A percentile compares a stretch with the other conserved stretches of the same genome.
These are phyloP conservation scores for Oryza australiensis DNA, from an alignment of 176 grass and related monocot genomes.

Conservation along the genomic window DNA sequence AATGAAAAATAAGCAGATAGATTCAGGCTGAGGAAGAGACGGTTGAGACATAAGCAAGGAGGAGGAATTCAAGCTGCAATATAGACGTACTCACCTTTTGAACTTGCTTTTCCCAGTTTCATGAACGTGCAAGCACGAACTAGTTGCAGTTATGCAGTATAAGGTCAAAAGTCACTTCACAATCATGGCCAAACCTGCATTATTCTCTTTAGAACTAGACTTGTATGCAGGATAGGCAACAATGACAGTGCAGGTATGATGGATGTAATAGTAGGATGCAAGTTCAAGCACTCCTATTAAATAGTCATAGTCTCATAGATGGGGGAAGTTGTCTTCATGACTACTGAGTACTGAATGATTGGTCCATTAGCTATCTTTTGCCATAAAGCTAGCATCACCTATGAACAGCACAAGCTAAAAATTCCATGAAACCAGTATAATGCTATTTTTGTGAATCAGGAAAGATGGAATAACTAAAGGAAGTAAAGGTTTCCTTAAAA, in stretches of 20 bases:
- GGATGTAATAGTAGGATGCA: slow-evolving; percentile 12
- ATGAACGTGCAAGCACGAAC: not conserved
- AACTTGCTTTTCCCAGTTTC: not conserved
- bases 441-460: not conserved
- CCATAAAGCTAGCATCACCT: not conserved
- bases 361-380: slow-evolving; percentile 13
- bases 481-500: not conserved
- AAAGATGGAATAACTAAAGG: not conserved
- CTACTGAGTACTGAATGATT: not conserved
- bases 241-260: not conserved
- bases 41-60: not conserved
- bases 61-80: not conserved
- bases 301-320: not conserved
- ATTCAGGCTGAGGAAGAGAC: not conserved
- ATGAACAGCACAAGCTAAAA: not conserved
- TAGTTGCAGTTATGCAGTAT: not conserved
- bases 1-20: not conserved
- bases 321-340: not conserved
- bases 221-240: slow-evolving; percentile 3
- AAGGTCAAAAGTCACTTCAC: slow-evolving; percentile 3
- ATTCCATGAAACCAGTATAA: not conserved
- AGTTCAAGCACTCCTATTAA: slow-evolving; percentile 4
- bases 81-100: slow-evolving; percentile 11
- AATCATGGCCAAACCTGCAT: slow-evolving; percentile 15
- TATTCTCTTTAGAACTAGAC: slow-evolving; percentile 8